Percentiles rank a stretch among this genome's conserved stretches.
Evolutionary conservation across 768 basidiomycete genomes (phyloP).

Genomic region (Cyclocybe aegerita): DNA sequence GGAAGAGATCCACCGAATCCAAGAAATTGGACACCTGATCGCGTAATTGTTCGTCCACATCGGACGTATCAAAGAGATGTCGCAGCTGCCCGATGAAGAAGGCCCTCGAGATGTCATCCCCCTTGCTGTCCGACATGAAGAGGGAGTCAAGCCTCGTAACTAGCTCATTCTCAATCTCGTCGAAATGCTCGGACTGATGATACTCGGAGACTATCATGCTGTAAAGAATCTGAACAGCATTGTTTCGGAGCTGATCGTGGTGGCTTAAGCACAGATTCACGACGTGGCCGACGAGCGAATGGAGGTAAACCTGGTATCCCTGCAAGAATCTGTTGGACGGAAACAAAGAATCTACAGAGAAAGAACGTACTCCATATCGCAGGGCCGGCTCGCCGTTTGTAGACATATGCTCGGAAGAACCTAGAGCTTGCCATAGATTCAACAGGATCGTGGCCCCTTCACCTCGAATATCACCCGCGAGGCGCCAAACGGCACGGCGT

Average conservation of each 20-base stretch:
- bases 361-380: constrained; percentile 63
- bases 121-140: constrained; percentile 92
- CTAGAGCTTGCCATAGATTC: constrained; percentile 83
- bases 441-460: constrained; percentile 83
- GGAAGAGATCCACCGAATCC: constrained; percentile 88
- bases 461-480: constrained; percentile 94
- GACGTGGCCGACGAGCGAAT: constrained; percentile 83
- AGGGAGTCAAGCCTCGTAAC: constrained; percentile 88
- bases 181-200: constrained; percentile 80
- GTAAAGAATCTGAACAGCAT: constrained; percentile 90
- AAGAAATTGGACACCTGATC: constrained; percentile 80
- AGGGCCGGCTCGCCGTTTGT: constrained; percentile 52
- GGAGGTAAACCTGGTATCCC: constrained; percentile 85
- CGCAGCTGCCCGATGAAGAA: constrained; percentile 93
- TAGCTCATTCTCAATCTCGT: constrained; percentile 88
- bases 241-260: constrained; percentile 87
- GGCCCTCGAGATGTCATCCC: constrained; percentile 86
- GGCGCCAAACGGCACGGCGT: constrained; percentile 92
- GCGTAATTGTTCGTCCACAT: constrained; percentile 78
- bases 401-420: constrained; percentile 65
- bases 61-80: constrained; percentile 81
- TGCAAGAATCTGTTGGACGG: constrained; percentile 26
- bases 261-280: constrained; percentile 93
- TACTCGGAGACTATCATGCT: constrained; percentile 96
- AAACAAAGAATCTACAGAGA: background rate